phyloP scores from a whole-genome alignment of 805 yeast genomes.

The Blastobotrys attinorum region DNA sequence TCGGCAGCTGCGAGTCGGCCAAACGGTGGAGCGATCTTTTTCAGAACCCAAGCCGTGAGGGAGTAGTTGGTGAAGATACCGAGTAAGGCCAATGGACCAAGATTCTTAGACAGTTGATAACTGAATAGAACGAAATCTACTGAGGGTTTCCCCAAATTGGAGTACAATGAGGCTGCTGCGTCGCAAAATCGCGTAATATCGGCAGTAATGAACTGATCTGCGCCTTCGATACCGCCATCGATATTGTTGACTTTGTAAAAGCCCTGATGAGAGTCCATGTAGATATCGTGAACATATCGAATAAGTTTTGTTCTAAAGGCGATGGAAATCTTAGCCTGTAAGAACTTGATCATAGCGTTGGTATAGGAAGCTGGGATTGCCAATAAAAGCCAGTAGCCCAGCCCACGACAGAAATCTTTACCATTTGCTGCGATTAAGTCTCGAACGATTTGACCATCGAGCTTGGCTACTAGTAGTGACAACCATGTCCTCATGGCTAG shows the following conservation, averaged over 20 bases:
- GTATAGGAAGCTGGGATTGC: conserved; percentile 93
- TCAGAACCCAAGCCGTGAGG: conserved; percentile 67
- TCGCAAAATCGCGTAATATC: conserved; percentile 77
- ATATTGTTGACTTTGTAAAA: conserved; percentile 72
- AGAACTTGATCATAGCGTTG: conserved; percentile 77
- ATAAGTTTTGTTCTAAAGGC: conserved; percentile 79
- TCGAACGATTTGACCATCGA: conserved; percentile 88
- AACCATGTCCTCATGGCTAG: conserved; percentile 80
- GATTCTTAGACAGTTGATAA: conserved; percentile 70
- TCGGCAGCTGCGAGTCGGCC: conserved; percentile 66
- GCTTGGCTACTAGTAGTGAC: conserved; percentile 72
- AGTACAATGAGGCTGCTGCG: conserved; percentile 73
- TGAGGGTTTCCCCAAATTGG: conserved; percentile 86
- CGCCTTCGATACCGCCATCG: conserved; percentile 48
- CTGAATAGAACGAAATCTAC: conserved; percentile 81
- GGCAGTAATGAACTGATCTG: conserved; percentile 80
- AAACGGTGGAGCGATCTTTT: conserved; percentile 73
- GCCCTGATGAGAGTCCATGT: conserved; percentile 70
- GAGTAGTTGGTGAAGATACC: conserved; percentile 80
- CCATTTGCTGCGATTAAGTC: conserved; percentile 80
- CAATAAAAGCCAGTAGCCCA: conserved; percentile 78
- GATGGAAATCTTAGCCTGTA: conserved; percentile 67
- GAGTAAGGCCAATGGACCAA: conserved; percentile 78
- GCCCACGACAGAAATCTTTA: conserved; percentile 62
- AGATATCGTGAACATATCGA: conserved; percentile 84